These are phyloP conservation scores for Scalesia atractyloides DNA, from an alignment of 129 eudicot species.

Conservation along the genomic window DNA sequence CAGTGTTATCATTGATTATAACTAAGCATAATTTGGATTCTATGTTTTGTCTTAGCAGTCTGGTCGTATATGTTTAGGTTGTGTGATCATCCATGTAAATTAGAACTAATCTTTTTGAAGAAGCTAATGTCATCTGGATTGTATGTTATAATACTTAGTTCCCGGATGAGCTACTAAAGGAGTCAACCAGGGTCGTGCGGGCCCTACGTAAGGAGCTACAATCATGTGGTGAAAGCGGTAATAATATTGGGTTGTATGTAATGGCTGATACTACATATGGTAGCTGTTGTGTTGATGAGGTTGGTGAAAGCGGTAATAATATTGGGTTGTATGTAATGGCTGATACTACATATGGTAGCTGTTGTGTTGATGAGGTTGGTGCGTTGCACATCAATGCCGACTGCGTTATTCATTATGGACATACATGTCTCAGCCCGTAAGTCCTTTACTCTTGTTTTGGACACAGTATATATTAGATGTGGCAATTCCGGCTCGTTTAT, in stretches of 20 bases:
- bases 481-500: neutral
- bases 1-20: neutral
- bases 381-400: conserved; percentile 90
- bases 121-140: conserved; percentile 2
- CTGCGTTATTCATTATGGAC: conserved; percentile 95
- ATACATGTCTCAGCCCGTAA: conserved; percentile 96
- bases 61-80: neutral
- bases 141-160: conserved; percentile 42
- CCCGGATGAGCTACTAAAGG: conserved; percentile 90
- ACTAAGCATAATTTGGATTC: neutral
- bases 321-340: conserved; percentile 92
- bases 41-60: neutral
- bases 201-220: conserved; percentile 61
- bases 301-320: conserved; percentile 56
- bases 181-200: conserved; percentile 60
- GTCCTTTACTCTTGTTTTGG: conserved; percentile 15
- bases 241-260: conserved; percentile 65
- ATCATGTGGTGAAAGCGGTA: conserved; percentile 13
- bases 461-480: neutral
- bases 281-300: conserved; percentile 97
- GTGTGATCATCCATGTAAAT: neutral
- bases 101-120: neutral
- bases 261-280: conserved; percentile 99
- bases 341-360: conserved; percentile 93
- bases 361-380: conserved; percentile 96